Evolutionary conservation across 1,284 basidiomycete genomes (phyloP).

Genomic region (Boletellus deceptivus): DNA sequence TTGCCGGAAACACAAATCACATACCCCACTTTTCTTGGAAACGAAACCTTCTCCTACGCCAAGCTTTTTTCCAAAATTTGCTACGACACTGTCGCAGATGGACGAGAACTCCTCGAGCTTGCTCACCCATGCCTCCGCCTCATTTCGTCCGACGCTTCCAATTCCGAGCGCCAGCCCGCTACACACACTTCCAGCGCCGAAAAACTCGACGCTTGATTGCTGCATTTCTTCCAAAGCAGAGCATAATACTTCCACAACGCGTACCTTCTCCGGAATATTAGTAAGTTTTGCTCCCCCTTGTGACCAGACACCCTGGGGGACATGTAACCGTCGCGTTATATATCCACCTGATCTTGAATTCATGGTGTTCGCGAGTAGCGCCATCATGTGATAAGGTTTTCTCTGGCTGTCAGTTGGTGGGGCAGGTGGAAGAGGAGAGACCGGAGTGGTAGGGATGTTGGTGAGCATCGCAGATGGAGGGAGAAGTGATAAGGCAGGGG

Average conservation of each 20-base stretch:
- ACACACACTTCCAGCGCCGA: constrained; percentile 75
- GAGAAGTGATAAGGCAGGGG: constrained; percentile 42
- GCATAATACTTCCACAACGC: constrained; percentile 76
- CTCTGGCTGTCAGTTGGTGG: constrained; percentile 73
- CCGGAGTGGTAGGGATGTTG: constrained; percentile 65
- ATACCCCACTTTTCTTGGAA: constrained; percentile 72
- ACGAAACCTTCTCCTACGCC: constrained; percentile 83
- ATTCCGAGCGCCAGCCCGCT: constrained; percentile 70
- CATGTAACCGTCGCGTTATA: constrained; percentile 82
- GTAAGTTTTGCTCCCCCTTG: constrained; percentile 81
- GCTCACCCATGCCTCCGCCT: constrained; percentile 69
- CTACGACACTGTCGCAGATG: constrained; percentile 83
- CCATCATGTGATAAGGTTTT: constrained; percentile 91
- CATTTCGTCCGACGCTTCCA: constrained; percentile 63
- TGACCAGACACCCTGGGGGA: constrained; percentile 89
- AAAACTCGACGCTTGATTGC: constrained; percentile 61
- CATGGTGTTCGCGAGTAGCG: constrained; percentile 77
- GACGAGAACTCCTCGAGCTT: constrained; percentile 70
- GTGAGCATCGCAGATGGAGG: constrained; percentile 52
- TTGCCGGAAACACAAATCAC: constrained; percentile 26
- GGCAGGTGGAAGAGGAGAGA: constrained; percentile 67
- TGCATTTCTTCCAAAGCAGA: constrained; percentile 76
- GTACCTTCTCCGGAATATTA: constrained; percentile 81
- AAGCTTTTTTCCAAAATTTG: constrained; percentile 85
- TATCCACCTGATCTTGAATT: constrained; percentile 82